Percentiles rank a stretch among this genome's conserved stretches.
These are phyloP conservation scores for Hypsizygus marmoreus DNA, from an alignment of 768 basidiomycete species.

Conservation along the genomic window DNA sequence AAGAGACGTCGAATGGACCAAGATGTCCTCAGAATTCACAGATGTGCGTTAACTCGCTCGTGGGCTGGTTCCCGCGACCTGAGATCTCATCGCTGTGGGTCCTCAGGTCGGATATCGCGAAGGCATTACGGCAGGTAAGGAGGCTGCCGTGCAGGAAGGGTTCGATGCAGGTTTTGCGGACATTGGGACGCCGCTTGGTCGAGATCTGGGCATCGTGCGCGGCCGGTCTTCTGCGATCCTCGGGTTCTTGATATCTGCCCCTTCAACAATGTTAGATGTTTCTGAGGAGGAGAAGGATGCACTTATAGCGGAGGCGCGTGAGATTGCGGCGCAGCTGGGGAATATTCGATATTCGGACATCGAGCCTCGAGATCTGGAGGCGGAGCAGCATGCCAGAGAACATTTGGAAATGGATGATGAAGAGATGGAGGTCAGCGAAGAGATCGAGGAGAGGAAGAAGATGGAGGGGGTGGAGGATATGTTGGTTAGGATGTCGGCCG, in stretches of 20 bases:
- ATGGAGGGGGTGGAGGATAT: conserved; percentile 61
- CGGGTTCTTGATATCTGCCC: conserved; percentile 46
- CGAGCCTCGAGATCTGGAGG: conserved; percentile 73
- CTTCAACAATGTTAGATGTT: background rate
- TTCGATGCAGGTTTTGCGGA: conserved; percentile 85
- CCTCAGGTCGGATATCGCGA: conserved; percentile 91
- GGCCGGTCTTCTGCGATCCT: conserved; percentile 70
- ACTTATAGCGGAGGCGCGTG: conserved; percentile 47
- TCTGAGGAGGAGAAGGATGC: conserved; percentile 12
- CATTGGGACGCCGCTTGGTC: conserved; percentile 73
- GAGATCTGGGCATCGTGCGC: conserved; percentile 75
- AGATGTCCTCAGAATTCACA: conserved; percentile 67
- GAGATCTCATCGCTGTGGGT: background rate
- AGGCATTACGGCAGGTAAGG: conserved; percentile 92
- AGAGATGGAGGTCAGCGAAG: conserved; percentile 40
- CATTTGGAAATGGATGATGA: conserved; percentile 51
- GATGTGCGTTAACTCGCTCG: conserved; percentile 48
- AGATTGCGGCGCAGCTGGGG: conserved; percentile 57
- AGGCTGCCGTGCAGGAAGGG: conserved; percentile 81
- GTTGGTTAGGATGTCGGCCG: conserved; percentile 44
- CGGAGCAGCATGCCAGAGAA: conserved; percentile 73
- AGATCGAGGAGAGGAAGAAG: conserved; percentile 45
- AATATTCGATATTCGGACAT: conserved; percentile 70
- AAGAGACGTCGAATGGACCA: conserved; percentile 65
- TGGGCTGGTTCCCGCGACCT: background rate